phyloP scores from a whole-genome alignment of 306 rosid genomes.

The Quercus wislizeni region DNA sequence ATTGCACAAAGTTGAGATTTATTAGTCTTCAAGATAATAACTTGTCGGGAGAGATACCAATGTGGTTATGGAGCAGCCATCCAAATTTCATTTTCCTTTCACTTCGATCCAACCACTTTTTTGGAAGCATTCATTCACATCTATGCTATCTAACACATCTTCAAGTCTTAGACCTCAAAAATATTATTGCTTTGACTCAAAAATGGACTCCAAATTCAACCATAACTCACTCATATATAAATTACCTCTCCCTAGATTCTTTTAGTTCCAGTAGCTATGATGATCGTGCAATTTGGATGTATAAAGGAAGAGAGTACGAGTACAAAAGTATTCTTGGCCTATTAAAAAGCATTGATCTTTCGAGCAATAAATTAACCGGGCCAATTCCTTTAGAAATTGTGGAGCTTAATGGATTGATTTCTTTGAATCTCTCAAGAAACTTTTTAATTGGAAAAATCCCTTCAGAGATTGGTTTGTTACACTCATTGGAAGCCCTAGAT shows the following conservation, averaged over 20 bases:
- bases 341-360: no score
- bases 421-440: no score
- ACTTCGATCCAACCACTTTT: background rate
- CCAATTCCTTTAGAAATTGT: no score
- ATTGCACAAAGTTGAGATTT: background rate
- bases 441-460: no score
- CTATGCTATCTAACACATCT: background rate
- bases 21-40: background rate
- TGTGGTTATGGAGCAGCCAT: background rate
- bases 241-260: no score
- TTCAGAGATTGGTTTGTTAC: no score
- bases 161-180: constrained; percentile 3
- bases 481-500: no score
- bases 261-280: background rate
- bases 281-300: no score
- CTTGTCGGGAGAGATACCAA: background rate
- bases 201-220: background rate
- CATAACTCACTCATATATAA: background rate
- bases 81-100: background rate
- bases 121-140: background rate
- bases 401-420: no score
- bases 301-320: no score
- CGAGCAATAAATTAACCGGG: no score
- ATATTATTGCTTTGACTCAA: background rate
- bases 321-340: no score